Conservation (phyloP, 305 asterid species). For the Solanum hybrid region DNA sequence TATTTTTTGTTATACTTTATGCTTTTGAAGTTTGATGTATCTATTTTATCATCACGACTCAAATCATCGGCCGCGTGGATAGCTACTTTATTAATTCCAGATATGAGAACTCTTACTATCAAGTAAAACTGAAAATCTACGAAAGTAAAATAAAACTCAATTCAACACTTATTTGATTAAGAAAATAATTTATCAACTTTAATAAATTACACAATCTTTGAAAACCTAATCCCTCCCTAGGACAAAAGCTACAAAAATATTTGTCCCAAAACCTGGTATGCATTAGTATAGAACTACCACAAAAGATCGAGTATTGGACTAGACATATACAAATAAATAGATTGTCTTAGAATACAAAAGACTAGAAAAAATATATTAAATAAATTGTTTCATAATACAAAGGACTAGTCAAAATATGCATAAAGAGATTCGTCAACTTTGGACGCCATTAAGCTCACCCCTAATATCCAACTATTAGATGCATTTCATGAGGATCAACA, state of each 20-base stretch:
- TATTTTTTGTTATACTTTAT: not conserved
- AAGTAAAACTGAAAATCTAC: not conserved
- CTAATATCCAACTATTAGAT: not conserved
- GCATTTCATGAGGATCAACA: not conserved
- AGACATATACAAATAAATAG: not conserved
- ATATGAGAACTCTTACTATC: not conserved
- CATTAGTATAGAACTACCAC: not conserved
- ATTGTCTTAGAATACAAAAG: not conserved
- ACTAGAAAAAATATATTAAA: not conserved
- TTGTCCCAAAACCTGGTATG: not conserved
- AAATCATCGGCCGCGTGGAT: not conserved
- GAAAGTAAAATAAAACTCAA: not conserved
- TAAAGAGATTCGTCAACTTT: not conserved
- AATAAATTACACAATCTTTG: not conserved
- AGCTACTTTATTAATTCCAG: not conserved
- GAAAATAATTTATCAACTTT: not conserved
- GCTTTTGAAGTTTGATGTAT: not conserved
- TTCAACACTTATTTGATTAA: not conserved
- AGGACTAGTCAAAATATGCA: not conserved
- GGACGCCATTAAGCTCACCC: not conserved
- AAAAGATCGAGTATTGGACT: not conserved
- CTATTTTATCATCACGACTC: not conserved
- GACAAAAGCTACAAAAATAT: not conserved
- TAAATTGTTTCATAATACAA: not conserved
- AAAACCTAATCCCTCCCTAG: not conserved